Base-by-base conservation (phyloP, 2,329 filamentous ascomycete genomes). In the Metarhizium album region DNA sequence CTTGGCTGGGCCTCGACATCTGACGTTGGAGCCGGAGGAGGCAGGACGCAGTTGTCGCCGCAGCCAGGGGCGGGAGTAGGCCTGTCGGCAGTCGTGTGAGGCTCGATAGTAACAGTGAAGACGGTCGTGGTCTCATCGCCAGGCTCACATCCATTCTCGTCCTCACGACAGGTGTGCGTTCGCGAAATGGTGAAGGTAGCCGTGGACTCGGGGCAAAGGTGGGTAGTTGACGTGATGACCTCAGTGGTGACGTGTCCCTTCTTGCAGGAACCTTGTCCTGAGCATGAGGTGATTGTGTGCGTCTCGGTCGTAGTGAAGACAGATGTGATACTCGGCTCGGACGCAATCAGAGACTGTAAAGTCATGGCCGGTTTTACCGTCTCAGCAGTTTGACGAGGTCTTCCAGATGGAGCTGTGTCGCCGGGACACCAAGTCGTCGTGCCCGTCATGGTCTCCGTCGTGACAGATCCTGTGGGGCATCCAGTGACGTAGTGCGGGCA, bases 251-350 rank as follows among this genome's bases (percentile, higher is more conserved):
- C 55, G 20, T 52, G 45, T 43, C 54, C 57, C 51, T 58, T 57
- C 52, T 43, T 37, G 52, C 61, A 63, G 14, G 57, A 45, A 14
- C 50, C 77, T 50, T 72, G 71, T 46, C 78, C 72, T 45, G 69
- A 71, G 71, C 79, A 82, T 38, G 72, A 73, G 60, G 75, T 80
- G 68, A 81, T 68, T 63, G 78, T 82, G 59, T 75, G 68, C 62
- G 77, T 70, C 59, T 71, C 70, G 55, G 76, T 80, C 58, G 70
- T 66, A 68, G 73, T 78, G 67, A 78, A 64, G 59, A 74, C 67
- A 24, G 65, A 67, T 49, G 70, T 55, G 35, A 53, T 43, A 37
- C 51, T 52, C 20, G 49, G 38, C 6, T 51, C 50, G 29, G 53
- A 54, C 22, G 57, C 55, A n/a, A 42, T 29, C 23, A 6, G 23